Conservation (phyloP, 192 early-diverging fungal species). For the Pilobolus umbonatus region DNA sequence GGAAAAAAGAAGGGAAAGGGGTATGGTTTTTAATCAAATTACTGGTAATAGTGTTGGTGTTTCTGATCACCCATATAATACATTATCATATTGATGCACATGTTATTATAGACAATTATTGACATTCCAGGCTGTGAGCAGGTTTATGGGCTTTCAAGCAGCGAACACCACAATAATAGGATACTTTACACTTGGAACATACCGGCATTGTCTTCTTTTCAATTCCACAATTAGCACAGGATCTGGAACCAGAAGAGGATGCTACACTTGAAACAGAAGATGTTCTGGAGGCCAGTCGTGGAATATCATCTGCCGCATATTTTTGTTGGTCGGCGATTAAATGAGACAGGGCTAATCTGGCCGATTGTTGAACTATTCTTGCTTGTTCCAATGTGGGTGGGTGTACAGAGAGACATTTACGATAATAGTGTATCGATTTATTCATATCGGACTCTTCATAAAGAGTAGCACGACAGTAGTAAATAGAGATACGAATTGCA, state of each 20-base stretch:
- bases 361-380: constrained; percentile 8
- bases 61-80: background rate
- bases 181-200: constrained; percentile 27
- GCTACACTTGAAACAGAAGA: constrained; percentile 7
- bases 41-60: too few relatives aligned
- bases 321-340: background rate
- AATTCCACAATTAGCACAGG: constrained; percentile 23
- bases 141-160: constrained; percentile 22
- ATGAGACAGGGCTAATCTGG: constrained; percentile 2
- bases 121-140: constrained; percentile 12
- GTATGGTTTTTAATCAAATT: background rate
- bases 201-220: constrained; percentile 33
- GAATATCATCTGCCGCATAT: background rate
- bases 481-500: constrained; percentile 28
- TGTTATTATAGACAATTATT: background rate
- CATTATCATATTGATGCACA: background rate
- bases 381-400: constrained; percentile 8
- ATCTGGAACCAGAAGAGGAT: constrained; percentile 7
- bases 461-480: constrained; percentile 24
- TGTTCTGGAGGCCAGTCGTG: constrained; percentile 1
- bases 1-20: background rate
- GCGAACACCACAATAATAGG: constrained; percentile 21
- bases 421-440: constrained; percentile 26
- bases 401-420: constrained; percentile 23
- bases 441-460: constrained; percentile 12